Evolutionary conservation across 805 yeast species (phyloP), one percentile per base, ranked within the genome.

Genomic region (Kodamaea restingae): DNA sequence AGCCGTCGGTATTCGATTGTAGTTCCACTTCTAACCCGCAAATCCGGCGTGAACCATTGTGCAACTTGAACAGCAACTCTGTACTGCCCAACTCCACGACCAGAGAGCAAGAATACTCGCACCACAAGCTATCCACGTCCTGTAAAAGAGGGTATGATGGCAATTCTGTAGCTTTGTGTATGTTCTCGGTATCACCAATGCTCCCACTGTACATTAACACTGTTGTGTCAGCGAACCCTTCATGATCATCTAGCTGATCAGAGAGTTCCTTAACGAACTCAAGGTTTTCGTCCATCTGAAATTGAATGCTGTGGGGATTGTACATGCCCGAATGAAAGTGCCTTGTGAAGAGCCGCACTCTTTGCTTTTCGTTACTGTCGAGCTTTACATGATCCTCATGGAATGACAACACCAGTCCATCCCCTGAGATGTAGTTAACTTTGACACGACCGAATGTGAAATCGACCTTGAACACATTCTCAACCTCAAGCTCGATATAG

Each of bases 281-380:
- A 10, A 61, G 39, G 11, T 56, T 50, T 1, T 50, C 38, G 15
- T 48, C 49, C 4, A 58, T 18, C 8, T 35, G 32, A 4, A 58
- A 38, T 2, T 27, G 35, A 10, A 60, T 32, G 28, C 46, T 46
- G 10, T 45, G 26, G 4, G 58, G 49, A 4, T 44, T 51, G 43
- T 73, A 65, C 1, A 44, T 17, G 1, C 77, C 78, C 12, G 61
- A 46, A 2, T 52, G 45, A 35, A 72, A 63, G 3, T 51, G 37
- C 8, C 46, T 45, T 1, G 67, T 47, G 10, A 38, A 27, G 8
- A 71, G 50, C 2, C 28, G 39, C 7, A 61, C 38, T 12, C 9
- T 44, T 17, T 48, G 50, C 7, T 33, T 35, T n/a, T 44, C 17
- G 9, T 31, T 21, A 4, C 32, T 25, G 10, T 26, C 28, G 4